Evolutionary conservation across 2,329 filamentous ascomycete genomes (phyloP).

Genomic region (Penicillium janthinellum): DNA sequence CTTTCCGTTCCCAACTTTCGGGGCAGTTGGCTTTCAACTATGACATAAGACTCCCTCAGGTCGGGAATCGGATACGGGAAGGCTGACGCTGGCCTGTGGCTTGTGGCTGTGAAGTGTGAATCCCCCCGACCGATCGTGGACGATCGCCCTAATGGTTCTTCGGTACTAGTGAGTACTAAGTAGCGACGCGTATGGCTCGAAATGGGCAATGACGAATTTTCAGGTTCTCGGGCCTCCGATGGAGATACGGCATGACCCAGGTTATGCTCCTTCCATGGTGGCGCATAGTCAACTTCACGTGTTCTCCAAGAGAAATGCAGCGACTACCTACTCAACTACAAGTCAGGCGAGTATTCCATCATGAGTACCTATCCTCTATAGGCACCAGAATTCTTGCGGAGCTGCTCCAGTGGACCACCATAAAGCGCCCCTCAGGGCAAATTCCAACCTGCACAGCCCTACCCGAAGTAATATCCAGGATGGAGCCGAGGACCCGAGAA

Average conservation of each 20-base stretch:
- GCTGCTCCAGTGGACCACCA: neutral
- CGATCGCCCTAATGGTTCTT: conserved; percentile 1
- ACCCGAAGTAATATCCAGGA: neutral
- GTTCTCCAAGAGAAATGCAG: too few relatives aligned
- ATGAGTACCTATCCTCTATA: neutral
- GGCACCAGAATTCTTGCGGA: conserved; percentile 13
- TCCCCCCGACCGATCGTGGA: neutral
- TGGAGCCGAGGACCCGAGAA: neutral
- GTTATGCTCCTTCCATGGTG: conserved; percentile 3
- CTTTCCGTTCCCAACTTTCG: conserved; percentile 25
- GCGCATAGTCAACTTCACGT: conserved; percentile 8
- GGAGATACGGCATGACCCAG: neutral
- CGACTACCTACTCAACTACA: too few relatives aligned
- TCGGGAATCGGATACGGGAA: conserved; percentile 2
- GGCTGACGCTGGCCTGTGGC: neutral
- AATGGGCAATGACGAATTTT: neutral
- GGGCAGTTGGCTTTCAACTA: conserved; percentile 14
- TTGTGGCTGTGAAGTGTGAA: conserved; percentile 14
- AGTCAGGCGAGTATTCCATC: too few relatives aligned
- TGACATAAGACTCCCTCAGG: conserved; percentile 27
- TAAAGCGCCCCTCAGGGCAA: neutral
- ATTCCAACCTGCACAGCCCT: conserved; percentile 6
- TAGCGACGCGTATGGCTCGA: neutral
- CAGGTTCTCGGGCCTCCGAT: neutral
- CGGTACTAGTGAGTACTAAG: neutral